phyloP scores from a whole-genome alignment of 225 moss, liverwort and hornwort genomes.

The Bryum argenteum region DNA sequence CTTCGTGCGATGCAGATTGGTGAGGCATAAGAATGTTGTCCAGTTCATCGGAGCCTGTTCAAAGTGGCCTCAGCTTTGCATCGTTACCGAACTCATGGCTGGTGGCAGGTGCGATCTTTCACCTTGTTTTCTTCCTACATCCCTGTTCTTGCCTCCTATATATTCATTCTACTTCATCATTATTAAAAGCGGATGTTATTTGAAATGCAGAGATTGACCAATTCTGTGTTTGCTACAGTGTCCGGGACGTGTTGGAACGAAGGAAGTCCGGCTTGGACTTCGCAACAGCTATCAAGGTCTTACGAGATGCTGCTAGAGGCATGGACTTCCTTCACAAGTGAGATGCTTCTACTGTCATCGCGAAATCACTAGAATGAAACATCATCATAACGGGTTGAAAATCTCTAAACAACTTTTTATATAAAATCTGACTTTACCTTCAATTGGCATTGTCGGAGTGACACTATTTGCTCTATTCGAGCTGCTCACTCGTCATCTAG shows the following conservation, averaged over 20 bases:
- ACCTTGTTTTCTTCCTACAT: background rate
- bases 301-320: slow-evolving; percentile 89
- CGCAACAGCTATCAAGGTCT: slow-evolving; percentile 66
- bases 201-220: too few species aligned
- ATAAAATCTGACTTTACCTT: too few species aligned
- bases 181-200: too few species aligned
- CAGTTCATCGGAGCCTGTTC: slow-evolving; percentile 97
- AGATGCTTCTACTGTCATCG: background rate
- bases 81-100: slow-evolving; percentile 93
- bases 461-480: too few species aligned
- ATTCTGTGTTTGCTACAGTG: slow-evolving; percentile 40
- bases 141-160: too few species aligned
- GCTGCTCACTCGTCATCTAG: too few species aligned
- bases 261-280: slow-evolving; percentile 66
- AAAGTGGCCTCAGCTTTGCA: slow-evolving; percentile 87
- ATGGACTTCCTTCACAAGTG: slow-evolving; percentile 95
- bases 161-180: too few species aligned
- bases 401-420: too few species aligned
- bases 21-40: slow-evolving; percentile 91
- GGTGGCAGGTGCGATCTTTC: slow-evolving; percentile 65
- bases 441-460: too few species aligned
- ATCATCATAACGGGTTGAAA: too few species aligned
- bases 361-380: too few species aligned
- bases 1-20: slow-evolving; percentile 55
- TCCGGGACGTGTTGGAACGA: slow-evolving; percentile 75